phyloP scores from a whole-genome alignment of 441 rosid species.

The Brassica hybrid region DNA sequence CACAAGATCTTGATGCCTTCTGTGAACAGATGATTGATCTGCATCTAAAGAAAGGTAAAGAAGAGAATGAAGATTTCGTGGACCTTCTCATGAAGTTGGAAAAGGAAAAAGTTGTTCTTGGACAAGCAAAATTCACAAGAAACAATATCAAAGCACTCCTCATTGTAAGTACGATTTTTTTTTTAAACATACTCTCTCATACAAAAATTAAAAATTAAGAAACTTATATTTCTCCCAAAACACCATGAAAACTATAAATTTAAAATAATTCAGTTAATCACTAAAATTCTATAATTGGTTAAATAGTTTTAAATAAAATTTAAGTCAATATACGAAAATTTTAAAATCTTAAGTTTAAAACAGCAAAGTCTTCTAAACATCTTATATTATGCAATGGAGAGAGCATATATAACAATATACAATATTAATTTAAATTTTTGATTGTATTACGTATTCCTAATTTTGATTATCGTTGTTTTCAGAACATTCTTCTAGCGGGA shows the following conservation, averaged over 20 bases:
- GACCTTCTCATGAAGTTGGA: constrained; percentile 53
- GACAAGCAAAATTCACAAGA: constrained; percentile 37
- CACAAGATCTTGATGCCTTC: constrained; percentile 44
- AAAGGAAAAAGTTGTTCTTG: constrained; percentile 44
- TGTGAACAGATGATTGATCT: constrained; percentile 50
- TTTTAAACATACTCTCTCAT: no score
- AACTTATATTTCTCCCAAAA: neutral
- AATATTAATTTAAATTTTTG: neutral
- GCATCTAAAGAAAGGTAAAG: constrained; percentile 43
- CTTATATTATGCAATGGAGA: neutral
- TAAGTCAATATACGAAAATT: neutral
- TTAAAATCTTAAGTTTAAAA: no score
- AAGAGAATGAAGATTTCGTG: constrained; percentile 50
- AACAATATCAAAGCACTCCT: constrained; percentile 56
- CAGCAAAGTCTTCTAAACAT: no score
- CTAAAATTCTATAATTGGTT: neutral
- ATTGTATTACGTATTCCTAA: neutral
- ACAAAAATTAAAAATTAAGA: no score
- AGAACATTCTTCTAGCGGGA: constrained; percentile 17
- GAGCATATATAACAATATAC: neutral
- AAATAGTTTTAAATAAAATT: neutral
- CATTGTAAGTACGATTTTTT: constrained; percentile 36
- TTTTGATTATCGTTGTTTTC: neutral
- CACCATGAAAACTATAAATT: neutral
- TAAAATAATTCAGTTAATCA: neutral